Base-by-base conservation (phyloP, 345 rosid species). In the Cardamine occulta region DNA sequence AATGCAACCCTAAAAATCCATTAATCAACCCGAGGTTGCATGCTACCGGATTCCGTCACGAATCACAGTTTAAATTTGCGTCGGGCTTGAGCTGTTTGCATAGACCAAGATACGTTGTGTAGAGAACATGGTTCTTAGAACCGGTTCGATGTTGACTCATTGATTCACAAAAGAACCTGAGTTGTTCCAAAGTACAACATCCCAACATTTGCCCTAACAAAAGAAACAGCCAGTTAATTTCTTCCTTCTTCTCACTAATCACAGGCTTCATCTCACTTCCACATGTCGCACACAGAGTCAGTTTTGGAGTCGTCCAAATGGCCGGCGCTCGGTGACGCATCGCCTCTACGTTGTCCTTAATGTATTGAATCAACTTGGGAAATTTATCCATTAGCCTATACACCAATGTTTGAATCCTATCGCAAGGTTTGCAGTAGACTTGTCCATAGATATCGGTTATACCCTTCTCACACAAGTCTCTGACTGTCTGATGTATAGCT, bases 221-320 rank as follows among this genome's bases (percentile, higher is more conserved):
- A 85, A 93, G 77, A 76, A 93, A 93, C 67, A 93, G 61, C 97
- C 98, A 93, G 53, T 91, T 93, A 18, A 91, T 91, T 13, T 58
- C 37, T 55, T 84, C 81, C 79, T 80, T 91, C 58, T 87, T 82
- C 29, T 53, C 72, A 0, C 84, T 6, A 19, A 87, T 71, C 75
- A 88, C 77, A 1, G 96, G 96, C 81, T 75, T 87, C 66, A 83
- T 87, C 19, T 72, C 88, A 17, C 74, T 86, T 1, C 76, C 48
- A 66, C 96, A 91, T 21, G 61, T 68, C 65, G 13, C 47, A 74
- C 97, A 94, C 5, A 23, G 53, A 2, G 81, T 84, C 61, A 87
- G 68, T 21, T 19, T 60, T 0, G 98, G 91, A 42, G 15, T 75
- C 80, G 48, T 77, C 98, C 98, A 91, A 8, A 26, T 73, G 4